Conservation (phyloP, 495 filamentous ascomycete genomes). For the Thozetella sp. region DNA sequence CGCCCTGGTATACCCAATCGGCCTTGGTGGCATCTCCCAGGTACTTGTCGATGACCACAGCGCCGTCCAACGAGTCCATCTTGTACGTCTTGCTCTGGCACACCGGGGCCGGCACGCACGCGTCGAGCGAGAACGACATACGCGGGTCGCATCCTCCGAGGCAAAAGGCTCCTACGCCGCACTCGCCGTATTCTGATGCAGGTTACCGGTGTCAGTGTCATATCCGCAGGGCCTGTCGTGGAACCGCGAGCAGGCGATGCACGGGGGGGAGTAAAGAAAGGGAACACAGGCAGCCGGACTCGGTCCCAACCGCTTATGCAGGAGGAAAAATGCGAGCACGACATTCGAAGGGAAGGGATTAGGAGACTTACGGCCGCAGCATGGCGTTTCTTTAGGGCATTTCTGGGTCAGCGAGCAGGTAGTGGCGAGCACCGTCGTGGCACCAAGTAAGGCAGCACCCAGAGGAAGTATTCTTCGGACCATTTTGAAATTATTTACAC, state of each 20-base stretch:
- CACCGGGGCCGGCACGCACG: constrained; percentile 83
- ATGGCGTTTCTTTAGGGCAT: constrained; percentile 78
- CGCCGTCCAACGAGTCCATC: constrained; percentile 68
- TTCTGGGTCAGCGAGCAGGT: constrained; percentile 52
- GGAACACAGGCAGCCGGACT: not conserved
- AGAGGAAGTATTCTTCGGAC: constrained; percentile 32
- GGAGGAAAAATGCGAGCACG: too few species aligned
- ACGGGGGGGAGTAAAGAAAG: not conserved
- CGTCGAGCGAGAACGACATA: constrained; percentile 76
- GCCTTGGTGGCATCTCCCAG: constrained; percentile 76
- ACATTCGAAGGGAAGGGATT: not conserved
- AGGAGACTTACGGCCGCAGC: constrained; percentile 88
- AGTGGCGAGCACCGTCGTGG: constrained; percentile 34
- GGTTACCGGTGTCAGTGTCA: constrained; percentile 20
- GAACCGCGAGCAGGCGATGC: not conserved
- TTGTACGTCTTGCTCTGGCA: constrained; percentile 76
- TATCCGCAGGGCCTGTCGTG: not conserved
- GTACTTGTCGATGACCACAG: constrained; percentile 73
- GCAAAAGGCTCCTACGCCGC: constrained; percentile 91
- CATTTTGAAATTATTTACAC: constrained; percentile 24
- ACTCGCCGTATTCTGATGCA: constrained; percentile 84
- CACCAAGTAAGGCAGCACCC: constrained; percentile 42
- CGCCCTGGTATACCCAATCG: constrained; percentile 89
- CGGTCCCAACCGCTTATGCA: too few species aligned
- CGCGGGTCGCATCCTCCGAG: constrained; percentile 93